A percentile compares a stretch with the other conserved stretches of the same genome.
Evolutionary conservation across 129 eudicot species (phyloP).

Genomic region (Scalesia atractyloides): DNA sequence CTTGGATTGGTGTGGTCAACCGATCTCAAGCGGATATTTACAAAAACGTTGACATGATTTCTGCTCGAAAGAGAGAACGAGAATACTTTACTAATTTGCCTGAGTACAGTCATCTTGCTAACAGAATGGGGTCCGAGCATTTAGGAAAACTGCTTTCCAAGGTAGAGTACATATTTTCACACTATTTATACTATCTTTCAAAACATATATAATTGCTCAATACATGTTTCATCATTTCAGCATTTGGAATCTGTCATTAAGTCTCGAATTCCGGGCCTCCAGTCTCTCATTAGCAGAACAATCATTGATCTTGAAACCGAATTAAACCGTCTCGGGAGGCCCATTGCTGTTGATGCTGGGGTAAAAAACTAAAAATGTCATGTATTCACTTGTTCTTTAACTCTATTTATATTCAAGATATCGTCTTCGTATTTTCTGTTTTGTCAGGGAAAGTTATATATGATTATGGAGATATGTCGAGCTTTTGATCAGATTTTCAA

Average conservation of each 20-base stretch:
- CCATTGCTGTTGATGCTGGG: constrained; percentile 87
- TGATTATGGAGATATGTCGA: constrained; percentile 92
- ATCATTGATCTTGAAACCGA: constrained; percentile 84
- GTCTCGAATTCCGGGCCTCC: constrained; percentile 95
- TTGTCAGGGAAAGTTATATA: constrained; percentile 78
- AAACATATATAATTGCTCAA: constrained; percentile 16
- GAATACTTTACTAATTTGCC: constrained; percentile 71
- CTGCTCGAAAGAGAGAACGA: constrained; percentile 80
- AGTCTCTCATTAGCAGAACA: constrained; percentile 86
- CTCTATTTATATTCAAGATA: background rate
- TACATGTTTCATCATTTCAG: constrained; percentile 44
- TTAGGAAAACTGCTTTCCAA: constrained; percentile 82
- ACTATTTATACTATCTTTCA: background rate
- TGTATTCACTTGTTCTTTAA: background rate
- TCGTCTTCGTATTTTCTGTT: background rate
- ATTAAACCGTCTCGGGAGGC: constrained; percentile 85
- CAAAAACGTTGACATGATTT: constrained; percentile 80
- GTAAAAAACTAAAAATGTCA: constrained; percentile 67
- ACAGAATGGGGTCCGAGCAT: constrained; percentile 94
- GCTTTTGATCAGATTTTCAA: constrained; percentile 83
- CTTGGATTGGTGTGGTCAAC: constrained; percentile 98
- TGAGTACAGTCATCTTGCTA: constrained; percentile 76
- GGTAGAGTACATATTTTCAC: constrained; percentile 36
- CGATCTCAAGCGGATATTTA: constrained; percentile 95
- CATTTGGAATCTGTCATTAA: constrained; percentile 91